Evolutionary conservation across 441 rosid genomes (phyloP).

Genomic region (Pelargonium citronellum): DNA sequence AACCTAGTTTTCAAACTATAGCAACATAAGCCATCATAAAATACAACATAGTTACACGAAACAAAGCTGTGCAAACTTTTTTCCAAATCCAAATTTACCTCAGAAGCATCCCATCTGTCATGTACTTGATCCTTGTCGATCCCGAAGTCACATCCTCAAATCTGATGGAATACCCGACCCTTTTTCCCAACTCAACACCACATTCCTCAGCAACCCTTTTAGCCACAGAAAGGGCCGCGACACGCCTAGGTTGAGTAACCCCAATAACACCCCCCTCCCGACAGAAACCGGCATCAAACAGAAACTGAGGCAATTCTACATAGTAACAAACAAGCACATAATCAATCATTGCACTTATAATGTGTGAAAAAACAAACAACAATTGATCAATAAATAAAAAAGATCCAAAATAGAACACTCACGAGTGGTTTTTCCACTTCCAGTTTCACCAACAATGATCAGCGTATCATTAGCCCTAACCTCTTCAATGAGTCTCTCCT

Average conservation of each 20-base stretch:
- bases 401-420: conserved; percentile 25
- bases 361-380: too few relatives aligned
- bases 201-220: conserved; percentile 89
- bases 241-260: conserved; percentile 83
- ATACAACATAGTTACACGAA: neutral
- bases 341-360: neutral
- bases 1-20: neutral
- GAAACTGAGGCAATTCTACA: conserved; percentile 83
- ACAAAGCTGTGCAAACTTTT: neutral
- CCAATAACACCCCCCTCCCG: conserved; percentile 65
- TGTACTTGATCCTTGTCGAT: conserved; percentile 70
- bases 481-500: conserved; percentile 63
- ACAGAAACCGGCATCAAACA: conserved; percentile 66
- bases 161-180: conserved; percentile 80
- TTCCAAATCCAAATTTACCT: conserved; percentile 38
- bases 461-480: conserved; percentile 47
- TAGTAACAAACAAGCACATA: neutral
- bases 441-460: conserved; percentile 89
- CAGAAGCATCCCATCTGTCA: conserved; percentile 85
- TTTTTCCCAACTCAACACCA: conserved; percentile 63
- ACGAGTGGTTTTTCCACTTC: conserved; percentile 97
- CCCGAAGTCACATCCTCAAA: conserved; percentile 70
- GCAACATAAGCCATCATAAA: neutral
- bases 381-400: too few relatives aligned
- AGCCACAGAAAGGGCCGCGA: conserved; percentile 86